Percentiles rank a stretch among this genome's conserved stretches.
These are phyloP conservation scores for Scutellaria barbata DNA, from an alignment of 257 asterid genomes.

Conservation along the genomic window DNA sequence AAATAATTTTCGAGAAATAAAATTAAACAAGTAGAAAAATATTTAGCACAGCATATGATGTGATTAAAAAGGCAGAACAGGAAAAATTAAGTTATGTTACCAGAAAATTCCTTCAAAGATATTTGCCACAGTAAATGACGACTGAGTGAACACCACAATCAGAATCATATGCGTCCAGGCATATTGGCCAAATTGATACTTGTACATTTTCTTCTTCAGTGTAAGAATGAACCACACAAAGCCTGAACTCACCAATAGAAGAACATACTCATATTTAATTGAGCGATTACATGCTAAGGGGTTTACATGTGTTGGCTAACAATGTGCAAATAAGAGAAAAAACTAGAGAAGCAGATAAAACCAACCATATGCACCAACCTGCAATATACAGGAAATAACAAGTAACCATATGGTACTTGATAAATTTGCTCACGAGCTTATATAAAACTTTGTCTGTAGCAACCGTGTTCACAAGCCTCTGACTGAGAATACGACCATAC, in stretches of 20 bases:
- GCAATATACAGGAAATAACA: slow-evolving; percentile 83
- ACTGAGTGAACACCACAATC: slow-evolving; percentile 76
- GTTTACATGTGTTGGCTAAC: neutral
- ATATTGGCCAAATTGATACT: slow-evolving; percentile 88
- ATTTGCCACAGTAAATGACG: slow-evolving; percentile 81
- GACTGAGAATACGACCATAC: slow-evolving; percentile 85
- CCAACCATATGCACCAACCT: slow-evolving; percentile 61
- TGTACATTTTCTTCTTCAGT: slow-evolving; percentile 86
- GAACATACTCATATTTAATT: slow-evolving; percentile 26
- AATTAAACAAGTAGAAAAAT: neutral
- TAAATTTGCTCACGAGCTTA: slow-evolving; percentile 68
- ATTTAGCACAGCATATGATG: slow-evolving; percentile 21
- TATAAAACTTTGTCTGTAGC: slow-evolving; percentile 69
- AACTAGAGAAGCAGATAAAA: slow-evolving; percentile 29
- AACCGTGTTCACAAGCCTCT: slow-evolving; percentile 83
- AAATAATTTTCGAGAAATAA: neutral
- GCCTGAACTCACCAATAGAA: slow-evolving; percentile 52
- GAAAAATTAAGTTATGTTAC: slow-evolving; percentile 42
- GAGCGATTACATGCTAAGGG: neutral
- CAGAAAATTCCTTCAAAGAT: slow-evolving; percentile 86
- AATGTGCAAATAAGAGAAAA: slow-evolving; percentile 6
- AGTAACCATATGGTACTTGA: slow-evolving; percentile 93
- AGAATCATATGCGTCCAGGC: slow-evolving; percentile 93
- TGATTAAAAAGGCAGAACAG: slow-evolving; percentile 6
- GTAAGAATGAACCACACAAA: slow-evolving; percentile 92